These are phyloP conservation scores for Globisporangium rhizosaccharum DNA, from an alignment of 352 stramenopile genomes.

Conservation along the genomic window DNA sequence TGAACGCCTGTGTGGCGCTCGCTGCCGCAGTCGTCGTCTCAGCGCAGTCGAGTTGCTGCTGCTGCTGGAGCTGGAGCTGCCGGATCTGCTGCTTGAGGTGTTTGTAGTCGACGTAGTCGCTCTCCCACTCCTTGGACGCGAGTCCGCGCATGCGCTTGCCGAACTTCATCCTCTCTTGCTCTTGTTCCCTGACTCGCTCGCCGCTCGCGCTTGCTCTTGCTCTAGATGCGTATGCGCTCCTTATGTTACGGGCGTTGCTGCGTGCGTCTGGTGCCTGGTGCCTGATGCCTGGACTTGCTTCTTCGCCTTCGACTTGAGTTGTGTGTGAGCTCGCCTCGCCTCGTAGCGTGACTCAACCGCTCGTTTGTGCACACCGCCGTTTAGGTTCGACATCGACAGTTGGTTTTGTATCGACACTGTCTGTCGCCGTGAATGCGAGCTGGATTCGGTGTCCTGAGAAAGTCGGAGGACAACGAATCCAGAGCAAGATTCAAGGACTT, in stretches of 20 bases:
- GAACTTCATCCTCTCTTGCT: conserved; percentile 57
- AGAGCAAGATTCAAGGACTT: background rate
- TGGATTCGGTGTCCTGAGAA: background rate
- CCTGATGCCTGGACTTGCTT: too few species aligned
- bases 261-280: too few species aligned
- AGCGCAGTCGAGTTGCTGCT: background rate
- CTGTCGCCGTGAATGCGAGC: too few species aligned
- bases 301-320: too few species aligned
- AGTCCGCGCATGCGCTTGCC: conserved; percentile 76
- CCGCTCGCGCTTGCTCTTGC: too few species aligned
- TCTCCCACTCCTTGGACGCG: conserved; percentile 44
- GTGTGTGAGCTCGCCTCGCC: too few species aligned
- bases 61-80: conserved; percentile 10
- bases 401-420: too few species aligned
- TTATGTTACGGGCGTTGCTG: conserved; percentile 12
- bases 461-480: conserved; percentile 34
- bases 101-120: conserved; percentile 83
- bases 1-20: conserved; percentile 16
- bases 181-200: too few species aligned
- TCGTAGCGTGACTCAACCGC: too few species aligned
- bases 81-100: conserved; percentile 67
- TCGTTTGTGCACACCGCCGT: too few species aligned
- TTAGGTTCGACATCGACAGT: too few species aligned
- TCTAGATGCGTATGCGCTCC: background rate
- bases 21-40: too few species aligned